Evolutionary conservation across 176 grass and related monocot species (phyloP).

Genomic region (Oryza rufipogon): DNA sequence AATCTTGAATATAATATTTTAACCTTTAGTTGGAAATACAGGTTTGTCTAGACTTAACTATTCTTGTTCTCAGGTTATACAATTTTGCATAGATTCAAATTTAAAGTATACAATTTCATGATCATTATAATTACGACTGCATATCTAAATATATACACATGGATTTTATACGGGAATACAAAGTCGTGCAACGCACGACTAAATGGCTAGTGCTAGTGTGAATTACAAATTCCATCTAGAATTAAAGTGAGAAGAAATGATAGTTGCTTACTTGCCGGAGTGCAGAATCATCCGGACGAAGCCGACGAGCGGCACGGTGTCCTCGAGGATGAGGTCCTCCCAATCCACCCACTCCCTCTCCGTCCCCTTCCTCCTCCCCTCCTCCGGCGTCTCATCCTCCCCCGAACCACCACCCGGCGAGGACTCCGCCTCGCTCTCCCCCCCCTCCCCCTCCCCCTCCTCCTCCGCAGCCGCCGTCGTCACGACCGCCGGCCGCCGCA

Average conservation of each 20-base stretch:
- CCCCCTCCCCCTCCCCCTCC: neutral
- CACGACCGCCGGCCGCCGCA: constrained; percentile 60
- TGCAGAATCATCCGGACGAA: constrained; percentile 98
- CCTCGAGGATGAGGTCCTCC: constrained; percentile 95
- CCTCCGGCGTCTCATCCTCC: constrained; percentile 30
- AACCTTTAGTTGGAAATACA: too few relatives aligned
- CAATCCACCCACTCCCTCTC: constrained; percentile 79
- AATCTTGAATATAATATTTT: too few relatives aligned
- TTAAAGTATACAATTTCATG: too few relatives aligned
- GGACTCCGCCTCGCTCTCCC: constrained; percentile 20
- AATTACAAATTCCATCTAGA: neutral
- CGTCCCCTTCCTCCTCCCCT: constrained; percentile 33
- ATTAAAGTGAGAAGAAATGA: neutral
- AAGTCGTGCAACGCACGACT: too few relatives aligned
- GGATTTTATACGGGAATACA: too few relatives aligned
- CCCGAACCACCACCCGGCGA: neutral
- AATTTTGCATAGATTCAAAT: too few relatives aligned
- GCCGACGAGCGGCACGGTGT: constrained; percentile 88
- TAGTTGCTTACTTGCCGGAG: constrained; percentile 86
- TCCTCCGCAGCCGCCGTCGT: constrained; percentile 31
- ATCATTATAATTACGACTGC: too few relatives aligned
- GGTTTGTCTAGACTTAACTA: too few relatives aligned
- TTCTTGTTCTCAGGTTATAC: too few relatives aligned
- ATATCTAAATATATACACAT: too few relatives aligned
- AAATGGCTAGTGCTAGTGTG: neutral